Base-by-base conservation (phyloP, 306 rosid species). In the Lagenaria siceraria region DNA sequence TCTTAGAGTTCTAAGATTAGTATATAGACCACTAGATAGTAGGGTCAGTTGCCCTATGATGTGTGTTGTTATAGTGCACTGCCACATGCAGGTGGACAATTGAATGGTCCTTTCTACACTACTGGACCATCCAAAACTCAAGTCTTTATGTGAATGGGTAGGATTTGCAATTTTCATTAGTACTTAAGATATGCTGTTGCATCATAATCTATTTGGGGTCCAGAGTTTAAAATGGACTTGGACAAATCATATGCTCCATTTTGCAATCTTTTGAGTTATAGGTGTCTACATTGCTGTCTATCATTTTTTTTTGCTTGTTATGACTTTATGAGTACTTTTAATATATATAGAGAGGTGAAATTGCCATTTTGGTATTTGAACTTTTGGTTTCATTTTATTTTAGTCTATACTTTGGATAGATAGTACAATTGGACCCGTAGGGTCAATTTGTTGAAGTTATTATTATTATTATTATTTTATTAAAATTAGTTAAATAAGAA, bases 151-250 rank as follows among this genome's bases (percentile, higher is more conserved):
- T 63, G 25, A 36, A 17, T 36, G n/a, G 27, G 73, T 65, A 71
- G 76, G 76, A 13, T 12, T 46, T 43, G 38, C 36, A 22, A 13
- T 18, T 63, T 63, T 63, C 24, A 19, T 64, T 18, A 15, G n/a
- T 64, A 9, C 58, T 46, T 71, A 2, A 42, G 76, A 42, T 69
- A 22, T 69, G 12, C 36, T 22, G 58, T 24, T 46, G 76, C 38
- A 46, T 71, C 40, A 27, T 25, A 72, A 49, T 72, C 60, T 8
- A 72, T 17, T 72, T 72, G 76, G 76, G 76, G 76, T 49, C 76
- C 76, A 48, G 38, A 72, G 43, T 48, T 24, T 9, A 48, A 49
- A 43, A 43, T 24, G 38, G 36, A 58, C 25, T 14, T 24, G 3
- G 15, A 29, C 38, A 72, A 49, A 49, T 72, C 76, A 72, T 72